Base-by-base conservation (phyloP, 179 eudicot species). In the Camellia oleifera region DNA sequence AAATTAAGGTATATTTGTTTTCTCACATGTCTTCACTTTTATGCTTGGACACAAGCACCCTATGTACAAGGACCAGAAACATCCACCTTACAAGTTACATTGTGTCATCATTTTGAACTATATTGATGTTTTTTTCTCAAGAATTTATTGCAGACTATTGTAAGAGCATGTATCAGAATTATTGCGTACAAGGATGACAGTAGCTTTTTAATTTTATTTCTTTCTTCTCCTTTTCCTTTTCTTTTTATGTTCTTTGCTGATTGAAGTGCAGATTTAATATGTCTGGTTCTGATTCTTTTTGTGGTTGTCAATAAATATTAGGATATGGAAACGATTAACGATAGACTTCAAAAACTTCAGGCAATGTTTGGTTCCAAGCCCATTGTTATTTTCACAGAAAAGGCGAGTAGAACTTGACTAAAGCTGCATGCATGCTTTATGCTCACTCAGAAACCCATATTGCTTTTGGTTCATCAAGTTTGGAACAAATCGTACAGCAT, bases 371-470 rank as follows among this genome's bases (percentile, higher is more conserved):
- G 84, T 52, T 75, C 84, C 72, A 87, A 82, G 78, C 98, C 98
- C 2, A 57, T 84, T 60, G 87, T 89, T 75, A 86, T 92, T 77
- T 82, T 88, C 20, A 96, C 99, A 14, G 99, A 96, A 83, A 96
- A 96, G 98, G 98, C 92, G 46, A 48, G 89, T 80, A 3, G 80
- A 78, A 64, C 78, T 62, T 69, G 32, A 77, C 58, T 18, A 56
- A 57, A 52, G 4, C 62, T 70, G 58, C 4, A 4, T 57, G 6
- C 67, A 61, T 26, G 52, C 23, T 14, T 69, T 15, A 7, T 12
- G 12, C 32, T 13, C 45, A 20, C 69, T 45, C 66, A 23, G 15
- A 15, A 53, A 42, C n/a, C 48, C 40, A 40, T 32, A 17, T 72
- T 53, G 26, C 18, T 69, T 15, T 14, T 77, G 48, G 62, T 44